phyloP scores from a whole-genome alignment of 345 rosid genomes.

The Passiflora organensis region DNA sequence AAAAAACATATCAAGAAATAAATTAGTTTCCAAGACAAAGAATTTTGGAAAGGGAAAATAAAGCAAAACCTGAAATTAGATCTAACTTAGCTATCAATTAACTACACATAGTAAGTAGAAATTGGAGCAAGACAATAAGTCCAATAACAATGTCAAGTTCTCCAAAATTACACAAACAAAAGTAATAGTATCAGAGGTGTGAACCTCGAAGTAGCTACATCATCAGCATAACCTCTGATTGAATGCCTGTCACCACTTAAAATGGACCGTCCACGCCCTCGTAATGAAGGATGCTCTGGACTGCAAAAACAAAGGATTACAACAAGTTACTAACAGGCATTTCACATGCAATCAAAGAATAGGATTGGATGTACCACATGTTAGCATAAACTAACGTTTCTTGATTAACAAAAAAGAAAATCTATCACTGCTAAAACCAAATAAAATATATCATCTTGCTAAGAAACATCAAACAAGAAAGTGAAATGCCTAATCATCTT shows the following conservation, averaged over 20 bases:
- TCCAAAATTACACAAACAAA: background rate
- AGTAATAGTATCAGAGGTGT: conserved; percentile 2
- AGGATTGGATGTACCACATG: background rate
- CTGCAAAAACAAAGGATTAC: conserved; percentile 39
- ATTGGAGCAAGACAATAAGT: too few species aligned
- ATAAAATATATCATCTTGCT: too few species aligned
- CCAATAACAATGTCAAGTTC: background rate
- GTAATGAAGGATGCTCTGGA: conserved; percentile 88
- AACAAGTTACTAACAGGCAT: background rate
- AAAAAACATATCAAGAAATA: too few species aligned
- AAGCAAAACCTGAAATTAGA: too few species aligned
- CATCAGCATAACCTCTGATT: conserved; percentile 54
- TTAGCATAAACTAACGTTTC: background rate
- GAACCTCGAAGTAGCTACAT: conserved; percentile 70
- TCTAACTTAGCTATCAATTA: too few species aligned
- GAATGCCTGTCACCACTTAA: conserved; percentile 70
- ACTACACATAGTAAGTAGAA: too few species aligned
- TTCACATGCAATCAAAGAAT: background rate
- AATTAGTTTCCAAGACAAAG: too few species aligned
- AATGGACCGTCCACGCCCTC: conserved; percentile 68
- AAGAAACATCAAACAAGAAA: too few species aligned
- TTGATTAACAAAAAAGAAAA: too few species aligned
- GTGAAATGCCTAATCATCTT: too few species aligned
- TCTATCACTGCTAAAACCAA: too few species aligned
- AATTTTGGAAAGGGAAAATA: too few species aligned